Conservation (phyloP, 164 flowering plant species). For the Paratinospora sagittata region DNA sequence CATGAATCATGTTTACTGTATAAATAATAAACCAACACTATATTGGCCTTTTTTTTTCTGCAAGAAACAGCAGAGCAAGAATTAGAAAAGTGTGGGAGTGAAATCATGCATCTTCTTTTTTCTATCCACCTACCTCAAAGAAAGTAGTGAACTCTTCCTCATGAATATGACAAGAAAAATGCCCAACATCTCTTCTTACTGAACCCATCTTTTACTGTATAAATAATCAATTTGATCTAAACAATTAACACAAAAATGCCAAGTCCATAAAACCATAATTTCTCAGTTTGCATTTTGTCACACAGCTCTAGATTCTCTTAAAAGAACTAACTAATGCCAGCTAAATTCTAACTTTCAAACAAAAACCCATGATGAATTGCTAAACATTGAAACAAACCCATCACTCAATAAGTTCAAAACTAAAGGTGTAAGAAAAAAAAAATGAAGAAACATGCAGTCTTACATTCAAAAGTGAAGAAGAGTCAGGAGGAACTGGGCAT, state of each 20-base stretch:
- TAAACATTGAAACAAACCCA: neutral
- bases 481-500: conserved; percentile 55
- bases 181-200: neutral
- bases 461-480: conserved; percentile 41
- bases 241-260: neutral
- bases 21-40: too few relatives aligned
- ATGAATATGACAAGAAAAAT: neutral
- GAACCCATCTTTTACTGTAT: neutral
- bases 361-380: neutral
- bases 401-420: neutral
- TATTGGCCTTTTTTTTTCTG: too few relatives aligned
- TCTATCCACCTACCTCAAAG: too few relatives aligned
- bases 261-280: neutral
- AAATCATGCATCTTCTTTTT: too few relatives aligned
- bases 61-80: too few relatives aligned
- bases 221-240: neutral
- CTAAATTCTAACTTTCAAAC: neutral
- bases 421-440: neutral
- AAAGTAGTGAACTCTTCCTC: neutral
- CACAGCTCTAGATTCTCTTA: neutral
- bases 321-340: neutral
- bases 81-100: too few relatives aligned
- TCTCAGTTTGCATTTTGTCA: neutral
- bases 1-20: too few relatives aligned
- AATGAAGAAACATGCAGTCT: neutral